Evolutionary conservation across 2,329 filamentous ascomycete species (phyloP).

Genomic region (Nigrospora osmanthi): DNA sequence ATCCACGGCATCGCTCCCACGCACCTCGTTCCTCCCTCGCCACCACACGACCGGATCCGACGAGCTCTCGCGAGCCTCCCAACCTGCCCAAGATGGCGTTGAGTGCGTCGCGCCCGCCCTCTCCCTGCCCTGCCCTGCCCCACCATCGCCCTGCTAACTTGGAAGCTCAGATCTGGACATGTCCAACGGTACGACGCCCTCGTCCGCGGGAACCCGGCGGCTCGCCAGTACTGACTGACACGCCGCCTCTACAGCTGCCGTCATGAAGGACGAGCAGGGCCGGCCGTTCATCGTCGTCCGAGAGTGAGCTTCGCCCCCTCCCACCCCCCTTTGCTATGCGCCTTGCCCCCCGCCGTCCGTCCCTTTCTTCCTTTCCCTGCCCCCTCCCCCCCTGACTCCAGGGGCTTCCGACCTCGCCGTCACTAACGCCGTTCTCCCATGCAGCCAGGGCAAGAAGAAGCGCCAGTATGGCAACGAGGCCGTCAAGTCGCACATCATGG

Average conservation of each 20-base stretch:
- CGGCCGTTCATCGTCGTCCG: constrained; percentile 96
- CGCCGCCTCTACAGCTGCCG: constrained; percentile 37
- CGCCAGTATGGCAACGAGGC: constrained; percentile 94
- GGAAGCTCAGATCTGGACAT: constrained; percentile 64
- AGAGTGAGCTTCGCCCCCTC: constrained; percentile 65
- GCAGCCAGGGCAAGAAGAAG: constrained; percentile 93
- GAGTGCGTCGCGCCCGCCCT: constrained; percentile 35
- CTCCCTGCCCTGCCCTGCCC: constrained; percentile 6
- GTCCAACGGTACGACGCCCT: constrained; percentile 60
- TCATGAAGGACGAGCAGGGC: constrained; percentile 96
- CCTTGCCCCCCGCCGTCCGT: too few relatives aligned
- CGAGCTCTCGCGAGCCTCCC: constrained; percentile 19
- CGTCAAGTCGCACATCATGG: constrained; percentile 96
- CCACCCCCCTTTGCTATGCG: not conserved
- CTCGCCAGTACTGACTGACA: constrained; percentile 9
- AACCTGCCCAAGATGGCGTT: constrained; percentile 43
- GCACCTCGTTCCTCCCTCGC: too few relatives aligned
- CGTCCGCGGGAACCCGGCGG: constrained; percentile 6
- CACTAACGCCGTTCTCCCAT: not conserved
- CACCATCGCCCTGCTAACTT: constrained; percentile 14
- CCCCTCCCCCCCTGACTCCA: constrained; percentile 1
- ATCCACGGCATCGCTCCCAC: too few relatives aligned
- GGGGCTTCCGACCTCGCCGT: constrained; percentile 1
- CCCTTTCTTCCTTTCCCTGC: too few relatives aligned
- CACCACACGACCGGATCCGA: too few relatives aligned